These are phyloP conservation scores for Nakazawaea pomicola DNA, from an alignment of 805 yeast species.

Conservation along the genomic window DNA sequence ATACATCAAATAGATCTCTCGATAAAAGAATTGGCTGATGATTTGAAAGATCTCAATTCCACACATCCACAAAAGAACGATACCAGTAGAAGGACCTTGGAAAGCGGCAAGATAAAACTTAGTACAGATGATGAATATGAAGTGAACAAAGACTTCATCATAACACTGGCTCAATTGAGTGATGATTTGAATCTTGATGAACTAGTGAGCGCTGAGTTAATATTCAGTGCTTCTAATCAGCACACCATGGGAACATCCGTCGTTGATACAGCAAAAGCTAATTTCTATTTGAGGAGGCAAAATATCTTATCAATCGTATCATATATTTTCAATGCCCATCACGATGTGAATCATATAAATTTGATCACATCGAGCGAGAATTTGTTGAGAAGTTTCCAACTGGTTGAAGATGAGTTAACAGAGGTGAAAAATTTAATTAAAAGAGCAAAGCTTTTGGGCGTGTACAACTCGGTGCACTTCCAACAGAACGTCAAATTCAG, in stretches of 20 bases:
- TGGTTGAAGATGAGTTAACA: slow-evolving; percentile 51
- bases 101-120: slow-evolving; percentile 42
- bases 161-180: slow-evolving; percentile 50
- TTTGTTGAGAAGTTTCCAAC: slow-evolving; percentile 49
- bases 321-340: slow-evolving; percentile 27
- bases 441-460: slow-evolving; percentile 50
- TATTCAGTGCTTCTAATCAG: slow-evolving; percentile 40
- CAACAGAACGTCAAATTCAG: slow-evolving; percentile 49
- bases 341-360: slow-evolving; percentile 7
- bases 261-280: slow-evolving; percentile 59
- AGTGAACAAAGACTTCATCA: slow-evolving; percentile 61
- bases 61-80: slow-evolving; percentile 38
- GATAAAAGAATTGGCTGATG: slow-evolving; percentile 33
- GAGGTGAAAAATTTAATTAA: slow-evolving; percentile 49
- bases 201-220: slow-evolving; percentile 62
- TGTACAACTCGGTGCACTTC: slow-evolving; percentile 37
- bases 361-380: slow-evolving; percentile 27
- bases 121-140: slow-evolving; percentile 53
- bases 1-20: slow-evolving; percentile 15
- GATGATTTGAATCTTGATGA: slow-evolving; percentile 77
- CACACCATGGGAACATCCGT: slow-evolving; percentile 42
- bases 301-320: slow-evolving; percentile 65
- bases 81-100: slow-evolving; percentile 40
- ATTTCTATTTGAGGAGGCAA: slow-evolving; percentile 64
- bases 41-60: slow-evolving; percentile 37